Evolutionary conservation across 225 moss, liverwort and hornwort species (phyloP).

Genomic region (Marchantia polymorpha): DNA sequence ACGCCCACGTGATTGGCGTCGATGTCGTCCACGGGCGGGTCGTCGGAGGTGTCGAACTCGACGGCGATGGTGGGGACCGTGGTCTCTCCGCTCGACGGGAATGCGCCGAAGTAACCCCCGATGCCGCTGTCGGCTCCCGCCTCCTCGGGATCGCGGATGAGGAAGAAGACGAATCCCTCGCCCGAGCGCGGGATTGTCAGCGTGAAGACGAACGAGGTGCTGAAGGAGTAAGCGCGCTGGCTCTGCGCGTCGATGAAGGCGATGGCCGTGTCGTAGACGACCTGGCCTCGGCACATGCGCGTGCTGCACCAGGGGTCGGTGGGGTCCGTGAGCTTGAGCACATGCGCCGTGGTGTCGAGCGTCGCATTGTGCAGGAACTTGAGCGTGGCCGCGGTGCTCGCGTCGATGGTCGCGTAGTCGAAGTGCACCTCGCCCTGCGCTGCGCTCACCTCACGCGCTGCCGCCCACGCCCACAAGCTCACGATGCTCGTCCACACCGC

Average conservation of each 20-base stretch:
- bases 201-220: not conserved
- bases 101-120: not conserved
- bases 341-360: not conserved
- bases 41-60: not conserved
- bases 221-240: not conserved
- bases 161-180: not conserved
- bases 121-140: not conserved
- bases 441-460: not conserved
- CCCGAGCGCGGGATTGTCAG: not conserved
- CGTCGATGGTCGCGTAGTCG: not conserved
- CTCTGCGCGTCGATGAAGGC: not conserved
- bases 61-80: not conserved
- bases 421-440: not conserved
- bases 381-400: not conserved
- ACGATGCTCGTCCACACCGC: not conserved
- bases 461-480: not conserved
- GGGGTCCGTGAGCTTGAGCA: not conserved
- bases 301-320: not conserved
- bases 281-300: not conserved
- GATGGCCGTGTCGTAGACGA: not conserved
- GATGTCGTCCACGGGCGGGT: not conserved
- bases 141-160: not conserved
- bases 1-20: conserved; percentile 20
- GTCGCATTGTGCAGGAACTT: not conserved
- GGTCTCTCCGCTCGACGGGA: not conserved